Conservation (phyloP, 257 asterid species). For the Salvia splendens region DNA sequence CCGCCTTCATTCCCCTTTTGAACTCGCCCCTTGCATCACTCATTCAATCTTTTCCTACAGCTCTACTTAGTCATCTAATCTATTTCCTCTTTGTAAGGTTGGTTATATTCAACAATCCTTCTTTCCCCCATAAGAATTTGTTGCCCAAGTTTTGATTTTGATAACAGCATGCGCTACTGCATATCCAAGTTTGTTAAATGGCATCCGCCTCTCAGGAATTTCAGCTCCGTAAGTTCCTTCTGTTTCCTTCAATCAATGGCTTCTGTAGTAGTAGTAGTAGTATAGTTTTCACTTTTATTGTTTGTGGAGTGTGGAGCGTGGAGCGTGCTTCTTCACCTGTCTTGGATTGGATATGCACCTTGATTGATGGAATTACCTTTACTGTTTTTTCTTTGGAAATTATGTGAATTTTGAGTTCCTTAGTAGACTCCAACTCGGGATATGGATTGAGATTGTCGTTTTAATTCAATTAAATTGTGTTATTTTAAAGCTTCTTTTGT, state of each 20-base stretch:
- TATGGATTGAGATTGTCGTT: neutral
- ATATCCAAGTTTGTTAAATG: conserved; percentile 46
- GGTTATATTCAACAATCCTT: neutral
- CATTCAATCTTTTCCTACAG: neutral
- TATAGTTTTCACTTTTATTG: too few relatives aligned
- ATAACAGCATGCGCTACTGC: conserved; percentile 53
- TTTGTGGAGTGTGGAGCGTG: too few relatives aligned
- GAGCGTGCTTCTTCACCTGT: too few relatives aligned
- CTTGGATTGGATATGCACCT: too few relatives aligned
- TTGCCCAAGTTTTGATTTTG: conserved; percentile 12
- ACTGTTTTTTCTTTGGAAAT: neutral
- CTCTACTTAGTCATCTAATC: neutral
- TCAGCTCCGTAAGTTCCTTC: conserved; percentile 47
- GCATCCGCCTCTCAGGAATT: conserved; percentile 41
- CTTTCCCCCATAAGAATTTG: neutral
- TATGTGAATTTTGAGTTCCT: conserved; percentile 3
- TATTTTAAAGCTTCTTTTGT: neutral
- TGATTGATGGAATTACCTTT: neutral
- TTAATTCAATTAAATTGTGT: neutral
- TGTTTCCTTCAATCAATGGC: neutral
- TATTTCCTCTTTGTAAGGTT: neutral
- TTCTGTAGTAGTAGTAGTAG: too few relatives aligned
- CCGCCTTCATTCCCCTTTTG: conserved; percentile 10
- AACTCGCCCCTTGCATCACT: neutral
- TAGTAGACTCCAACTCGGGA: neutral